Percentiles rank a stretch among this genome's conserved stretches.
These are phyloP conservation scores for Aspergillus homomorphus DNA, from an alignment of 495 filamentous ascomycete genomes.

Conservation along the genomic window DNA sequence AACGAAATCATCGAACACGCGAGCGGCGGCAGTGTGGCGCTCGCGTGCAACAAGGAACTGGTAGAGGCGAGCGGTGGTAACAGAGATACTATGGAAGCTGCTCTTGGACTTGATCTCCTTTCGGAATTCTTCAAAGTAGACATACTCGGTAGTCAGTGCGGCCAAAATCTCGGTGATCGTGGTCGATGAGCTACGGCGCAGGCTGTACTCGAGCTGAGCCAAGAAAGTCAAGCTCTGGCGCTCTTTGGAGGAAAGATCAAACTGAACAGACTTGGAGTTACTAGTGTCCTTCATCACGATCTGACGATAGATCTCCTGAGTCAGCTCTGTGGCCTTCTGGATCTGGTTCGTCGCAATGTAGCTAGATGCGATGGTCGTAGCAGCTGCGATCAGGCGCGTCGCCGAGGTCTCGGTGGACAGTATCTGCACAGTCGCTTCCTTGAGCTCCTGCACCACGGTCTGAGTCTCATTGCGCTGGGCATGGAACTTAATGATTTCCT, in stretches of 20 bases:
- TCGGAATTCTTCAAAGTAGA: constrained; percentile 42
- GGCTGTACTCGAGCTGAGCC: constrained; percentile 38
- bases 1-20: constrained; percentile 26
- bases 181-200: constrained; percentile 22
- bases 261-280: constrained; percentile 22
- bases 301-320: constrained; percentile 42
- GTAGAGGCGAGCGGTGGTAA: constrained; percentile 34
- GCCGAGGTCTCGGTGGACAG: constrained; percentile 32
- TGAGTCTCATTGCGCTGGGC: constrained; percentile 31
- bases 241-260: constrained; percentile 33
- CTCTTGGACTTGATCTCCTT: constrained; percentile 27
- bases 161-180: constrained; percentile 37
- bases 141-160: constrained; percentile 35
- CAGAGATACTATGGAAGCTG: constrained; percentile 27
- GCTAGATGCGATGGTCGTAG: constrained; percentile 31
- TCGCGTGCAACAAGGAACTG: constrained; percentile 31
- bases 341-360: constrained; percentile 34
- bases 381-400: constrained; percentile 30
- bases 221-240: constrained; percentile 40
- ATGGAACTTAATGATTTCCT: constrained; percentile 36
- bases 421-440: constrained; percentile 37
- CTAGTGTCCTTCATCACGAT: constrained; percentile 21
- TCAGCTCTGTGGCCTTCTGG: constrained; percentile 31
- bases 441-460: constrained; percentile 29
- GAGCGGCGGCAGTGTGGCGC: constrained; percentile 25